Base-by-base conservation (phyloP, 2,329 filamentous ascomycete species). In the Cyclaneusma minus region DNA sequence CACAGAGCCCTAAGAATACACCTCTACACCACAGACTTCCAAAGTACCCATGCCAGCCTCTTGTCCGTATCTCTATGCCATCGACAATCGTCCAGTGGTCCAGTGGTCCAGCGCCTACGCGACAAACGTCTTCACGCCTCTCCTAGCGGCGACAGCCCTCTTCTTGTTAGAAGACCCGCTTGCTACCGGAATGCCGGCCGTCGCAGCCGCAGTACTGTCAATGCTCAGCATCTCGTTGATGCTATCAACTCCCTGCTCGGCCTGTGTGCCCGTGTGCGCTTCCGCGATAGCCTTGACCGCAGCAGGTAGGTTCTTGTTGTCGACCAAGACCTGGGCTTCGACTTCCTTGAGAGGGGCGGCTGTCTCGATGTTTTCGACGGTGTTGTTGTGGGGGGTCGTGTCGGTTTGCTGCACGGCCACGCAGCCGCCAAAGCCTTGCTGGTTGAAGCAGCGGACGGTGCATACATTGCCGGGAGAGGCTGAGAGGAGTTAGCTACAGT, bases 201-300 rank as follows among this genome's bases (percentile, higher is more conserved):
- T 22, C 15, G 17, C 17, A 22, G 9, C n/a, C 16, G 26, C 26
- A 9, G 18, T 12, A 10, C 18, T 22, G 12, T 16, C 26, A 13
- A 28, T 22, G 8, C 15, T 16, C 3, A 45, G 44, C 12, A 41
- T 42, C 24, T 41, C 44, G 14, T 45, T 40, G 3, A 39, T 39
- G 17, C 39, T 41, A 4, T 40, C 42, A 20, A 42, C 39, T n/a
- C 26, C 26, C 13, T 28, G 26, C n/a, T n/a, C n/a, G n/a, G n/a
- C n/a, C 4, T 28, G 12, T 8, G 14, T n/a, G 12, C 13, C n/a
- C 5, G 12, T 22, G 29, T 45, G 47, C 34, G 47, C 47, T 22
- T 44, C 45, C 25, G 46, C 39, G 31, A 49, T 50, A 8, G 48
- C 47, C 1, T 41, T 41, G 22, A 50, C 44, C 14, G 47, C 47